Base-by-base conservation (phyloP, 495 filamentous ascomycete genomes). In the Pyronema domesticum region DNA sequence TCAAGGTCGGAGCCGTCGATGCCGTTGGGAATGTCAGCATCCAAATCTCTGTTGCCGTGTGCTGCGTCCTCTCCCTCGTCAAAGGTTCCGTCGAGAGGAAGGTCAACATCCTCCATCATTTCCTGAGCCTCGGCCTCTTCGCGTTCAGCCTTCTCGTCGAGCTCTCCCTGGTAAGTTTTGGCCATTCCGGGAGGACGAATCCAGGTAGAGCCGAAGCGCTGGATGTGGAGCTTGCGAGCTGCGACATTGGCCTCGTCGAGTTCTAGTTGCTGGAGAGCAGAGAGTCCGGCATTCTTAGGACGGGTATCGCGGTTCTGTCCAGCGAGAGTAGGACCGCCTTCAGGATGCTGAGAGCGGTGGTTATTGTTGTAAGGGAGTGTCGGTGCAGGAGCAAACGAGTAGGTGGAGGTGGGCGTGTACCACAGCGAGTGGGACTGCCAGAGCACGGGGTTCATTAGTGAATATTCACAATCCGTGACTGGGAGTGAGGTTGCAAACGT, bases 111-210 rank as follows among this genome's bases (percentile, higher is more conserved):
- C 46, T 77, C 76, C 7, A 81, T 72, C 67, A 77, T 73, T 61
- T 86, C 83, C n/a, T 82, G 74, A 34, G 39, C 40, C 54, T 83
- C 65, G 0, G 79, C 81, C 51, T 81, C 80, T 46, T 82, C 74
- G n/a, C 84, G 80, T 65, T 93, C 86, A 60, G 84, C 81, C 39
- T 80, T 73, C 71, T 93, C 86, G 15, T 81, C 77, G 23, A 80
- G 73, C 72, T 89, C 86, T 62, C 88, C 86, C 54, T 83, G 76
- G 59, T 86, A 73, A 8, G 85, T 87, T 70, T 88, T 89, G 17
- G 73, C 55, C 39, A 86, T 74, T 7, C 85, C 85, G 0, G 82
- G 82, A 8, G 86, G 86, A 50, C 76, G 78, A 58, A 93, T 79
- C 86, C 86, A 93, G 30, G 76, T 76, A 59, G 72, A 76, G 50